A percentile compares a stretch with the other conserved stretches of the same genome.
Conservation (phyloP, 75 land plant species). For the Chamaecyparis obtusa region DNA sequence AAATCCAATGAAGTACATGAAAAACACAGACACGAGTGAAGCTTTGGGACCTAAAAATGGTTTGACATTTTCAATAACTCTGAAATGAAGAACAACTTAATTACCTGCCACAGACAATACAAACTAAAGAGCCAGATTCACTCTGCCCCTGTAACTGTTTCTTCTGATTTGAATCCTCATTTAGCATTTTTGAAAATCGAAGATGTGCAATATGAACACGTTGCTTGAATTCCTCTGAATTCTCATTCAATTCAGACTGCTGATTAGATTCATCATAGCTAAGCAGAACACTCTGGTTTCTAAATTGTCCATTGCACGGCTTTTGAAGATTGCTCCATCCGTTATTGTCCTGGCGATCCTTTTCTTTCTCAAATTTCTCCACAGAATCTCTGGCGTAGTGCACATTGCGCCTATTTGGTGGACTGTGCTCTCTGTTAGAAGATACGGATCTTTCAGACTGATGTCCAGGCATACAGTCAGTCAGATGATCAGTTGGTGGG, state of each 20-base stretch:
- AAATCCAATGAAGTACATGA: background rate
- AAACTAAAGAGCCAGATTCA: constrained; percentile 23
- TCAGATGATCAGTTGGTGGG: background rate
- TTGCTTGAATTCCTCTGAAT: constrained; percentile 44
- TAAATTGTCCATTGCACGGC: background rate
- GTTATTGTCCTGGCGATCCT: background rate
- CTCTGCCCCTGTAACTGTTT: constrained; percentile 32
- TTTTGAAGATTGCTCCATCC: background rate
- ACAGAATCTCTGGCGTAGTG: background rate
- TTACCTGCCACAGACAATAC: constrained; percentile 59
- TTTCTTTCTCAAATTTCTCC: background rate
- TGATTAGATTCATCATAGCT: background rate
- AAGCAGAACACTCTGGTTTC: background rate
- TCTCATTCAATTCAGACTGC: constrained; percentile 38
- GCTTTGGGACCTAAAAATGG: background rate
- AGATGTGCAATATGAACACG: constrained; percentile 39
- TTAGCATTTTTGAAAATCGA: constrained; percentile 32
- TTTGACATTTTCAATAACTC: background rate
- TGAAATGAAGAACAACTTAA: background rate
- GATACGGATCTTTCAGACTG: background rate
- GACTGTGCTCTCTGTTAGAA: background rate
- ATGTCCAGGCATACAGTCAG: background rate
- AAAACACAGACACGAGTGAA: background rate
- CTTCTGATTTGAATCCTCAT: constrained; percentile 28
- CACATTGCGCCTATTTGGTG: background rate